A percentile compares a stretch with the other conserved stretches of the same genome.
These are phyloP conservation scores for Mycena metata DNA, from an alignment of 768 basidiomycete genomes.

Conservation along the genomic window DNA sequence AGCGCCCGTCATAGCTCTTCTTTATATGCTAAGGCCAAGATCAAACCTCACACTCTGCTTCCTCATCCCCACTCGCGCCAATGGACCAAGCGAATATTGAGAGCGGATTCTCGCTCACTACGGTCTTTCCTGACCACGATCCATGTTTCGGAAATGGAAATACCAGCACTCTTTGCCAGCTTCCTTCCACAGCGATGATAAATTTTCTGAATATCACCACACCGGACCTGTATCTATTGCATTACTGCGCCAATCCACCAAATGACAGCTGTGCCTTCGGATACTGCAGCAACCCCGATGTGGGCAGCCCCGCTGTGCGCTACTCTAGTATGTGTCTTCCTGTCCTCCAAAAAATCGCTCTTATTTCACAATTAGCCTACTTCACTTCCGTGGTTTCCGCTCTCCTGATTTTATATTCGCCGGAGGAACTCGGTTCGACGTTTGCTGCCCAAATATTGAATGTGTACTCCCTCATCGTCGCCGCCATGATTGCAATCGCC, in stretches of 20 bases:
- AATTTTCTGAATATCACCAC: conserved; percentile 32
- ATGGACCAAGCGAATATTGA: too few species aligned
- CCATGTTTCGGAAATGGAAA: conserved; percentile 27
- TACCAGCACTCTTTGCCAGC: conserved; percentile 26
- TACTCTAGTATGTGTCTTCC: conserved; percentile 1
- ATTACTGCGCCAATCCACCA: conserved; percentile 29
- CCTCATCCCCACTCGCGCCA: too few species aligned
- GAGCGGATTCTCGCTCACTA: neutral
- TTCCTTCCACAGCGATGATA: conserved; percentile 29
- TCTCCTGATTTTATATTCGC: conserved; percentile 27
- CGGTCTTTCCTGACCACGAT: conserved; percentile 17
- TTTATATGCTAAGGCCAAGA: too few species aligned
- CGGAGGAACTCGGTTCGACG: conserved; percentile 21
- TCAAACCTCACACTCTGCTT: too few species aligned
- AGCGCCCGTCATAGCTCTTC: too few species aligned
- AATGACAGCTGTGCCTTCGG: conserved; percentile 31
- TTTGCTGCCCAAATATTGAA: conserved; percentile 33
- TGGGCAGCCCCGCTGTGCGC: conserved; percentile 34
- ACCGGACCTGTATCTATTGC: neutral
- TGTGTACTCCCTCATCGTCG: conserved; percentile 35
- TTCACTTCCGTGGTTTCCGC: conserved; percentile 30
- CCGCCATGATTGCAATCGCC: conserved; percentile 27
- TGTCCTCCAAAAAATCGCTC: neutral
- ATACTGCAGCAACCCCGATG: conserved; percentile 31
- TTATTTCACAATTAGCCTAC: conserved; percentile 4